Conservation (phyloP, 768 basidiomycete genomes). For the Lactifluus piperatus region DNA sequence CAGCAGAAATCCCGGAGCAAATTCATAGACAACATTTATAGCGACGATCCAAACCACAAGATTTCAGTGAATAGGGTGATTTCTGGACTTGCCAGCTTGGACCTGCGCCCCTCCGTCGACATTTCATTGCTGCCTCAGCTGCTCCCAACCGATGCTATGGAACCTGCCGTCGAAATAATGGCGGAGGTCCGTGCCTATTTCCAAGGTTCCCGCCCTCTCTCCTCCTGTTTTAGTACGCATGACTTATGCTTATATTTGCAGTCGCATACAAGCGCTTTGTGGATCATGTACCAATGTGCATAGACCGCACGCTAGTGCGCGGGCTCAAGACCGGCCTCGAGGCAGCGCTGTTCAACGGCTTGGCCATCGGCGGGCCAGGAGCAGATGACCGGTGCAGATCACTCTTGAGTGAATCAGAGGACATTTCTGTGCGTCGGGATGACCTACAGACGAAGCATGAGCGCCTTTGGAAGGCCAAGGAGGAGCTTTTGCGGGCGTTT, state of each 20-base stretch:
- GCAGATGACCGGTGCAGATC: constrained; percentile 38
- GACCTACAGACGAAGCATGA: constrained; percentile 43
- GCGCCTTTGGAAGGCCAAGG: constrained; percentile 36
- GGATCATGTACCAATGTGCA: constrained; percentile 46
- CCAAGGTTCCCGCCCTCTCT: constrained; percentile 40
- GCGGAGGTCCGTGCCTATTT: constrained; percentile 64
- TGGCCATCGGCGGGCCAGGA: constrained; percentile 40
- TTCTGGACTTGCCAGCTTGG: constrained; percentile 31
- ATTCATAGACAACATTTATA: neutral
- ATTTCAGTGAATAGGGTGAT: constrained; percentile 24
- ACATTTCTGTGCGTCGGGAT: constrained; percentile 33
- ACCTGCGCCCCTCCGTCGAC: constrained; percentile 31
- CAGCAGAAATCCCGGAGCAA: constrained; percentile 1
- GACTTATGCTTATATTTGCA: neutral
- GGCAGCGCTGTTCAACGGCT: constrained; percentile 33
- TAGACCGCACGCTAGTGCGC: constrained; percentile 45
- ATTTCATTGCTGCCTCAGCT: constrained; percentile 39
- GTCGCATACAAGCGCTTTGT: constrained; percentile 52
- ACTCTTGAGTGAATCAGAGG: constrained; percentile 40
- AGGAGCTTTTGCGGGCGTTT: constrained; percentile 27
- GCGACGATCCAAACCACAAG: neutral
- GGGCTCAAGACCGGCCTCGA: constrained; percentile 38
- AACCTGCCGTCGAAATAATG: constrained; percentile 53
- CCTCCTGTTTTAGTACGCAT: neutral
- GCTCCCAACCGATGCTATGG: constrained; percentile 41